These are phyloP conservation scores for Cinnamomum micranthum DNA, from an alignment of 164 flowering plant species.

Conservation along the genomic window DNA sequence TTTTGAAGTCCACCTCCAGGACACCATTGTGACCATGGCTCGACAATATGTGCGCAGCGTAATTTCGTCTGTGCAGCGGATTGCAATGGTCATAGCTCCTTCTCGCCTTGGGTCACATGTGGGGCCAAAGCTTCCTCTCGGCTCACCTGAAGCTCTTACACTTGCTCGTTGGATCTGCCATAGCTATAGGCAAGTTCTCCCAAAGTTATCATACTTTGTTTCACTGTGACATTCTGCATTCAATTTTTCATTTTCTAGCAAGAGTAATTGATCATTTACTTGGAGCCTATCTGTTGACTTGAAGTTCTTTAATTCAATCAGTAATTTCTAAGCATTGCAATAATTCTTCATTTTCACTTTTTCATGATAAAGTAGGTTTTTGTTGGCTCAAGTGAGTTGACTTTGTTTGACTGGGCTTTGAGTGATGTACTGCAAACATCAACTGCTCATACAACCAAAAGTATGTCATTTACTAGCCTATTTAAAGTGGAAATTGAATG, in stretches of 20 bases:
- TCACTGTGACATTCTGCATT: background rate
- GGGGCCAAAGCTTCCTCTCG: constrained; percentile 58
- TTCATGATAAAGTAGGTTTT: no score
- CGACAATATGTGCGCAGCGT: constrained; percentile 88
- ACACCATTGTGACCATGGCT: constrained; percentile 82
- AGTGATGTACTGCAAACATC: no score
- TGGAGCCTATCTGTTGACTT: background rate
- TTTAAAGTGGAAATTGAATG: no score
- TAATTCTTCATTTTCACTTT: no score
- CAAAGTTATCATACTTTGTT: background rate
- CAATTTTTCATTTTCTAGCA: background rate
- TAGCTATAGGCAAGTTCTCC: constrained; percentile 70
- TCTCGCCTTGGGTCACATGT: constrained; percentile 51
- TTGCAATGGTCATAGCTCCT: constrained; percentile 82
- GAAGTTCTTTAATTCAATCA: background rate
- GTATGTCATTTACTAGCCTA: no score
- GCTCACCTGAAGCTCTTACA: constrained; percentile 83
- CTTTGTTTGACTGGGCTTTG: no score
- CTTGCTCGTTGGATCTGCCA: constrained; percentile 91
- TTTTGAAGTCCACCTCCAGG: constrained; percentile 66
- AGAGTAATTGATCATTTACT: background rate
- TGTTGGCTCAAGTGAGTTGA: no score
- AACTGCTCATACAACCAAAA: no score
- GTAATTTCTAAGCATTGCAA: no score
- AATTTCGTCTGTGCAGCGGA: constrained; percentile 83